A percentile compares a stretch with the other conserved stretches of the same genome.
phyloP scores from a whole-genome alignment of 305 asterid genomes.

The Rubia tinctorum region DNA sequence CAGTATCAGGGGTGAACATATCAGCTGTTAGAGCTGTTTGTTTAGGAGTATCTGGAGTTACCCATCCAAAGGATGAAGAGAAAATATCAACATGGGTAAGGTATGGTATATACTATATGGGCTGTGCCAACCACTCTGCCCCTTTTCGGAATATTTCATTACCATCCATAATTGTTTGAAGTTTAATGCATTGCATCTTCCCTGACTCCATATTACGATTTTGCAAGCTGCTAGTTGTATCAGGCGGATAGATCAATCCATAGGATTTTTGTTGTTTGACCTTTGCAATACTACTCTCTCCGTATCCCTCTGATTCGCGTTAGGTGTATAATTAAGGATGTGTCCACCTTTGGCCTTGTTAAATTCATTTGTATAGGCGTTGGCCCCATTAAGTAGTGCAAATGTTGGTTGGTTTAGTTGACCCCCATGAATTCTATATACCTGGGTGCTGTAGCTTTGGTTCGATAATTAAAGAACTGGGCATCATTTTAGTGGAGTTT shows the following conservation, averaged over 20 bases:
- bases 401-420: not conserved
- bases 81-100: slow-evolving; percentile 79
- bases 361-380: not conserved
- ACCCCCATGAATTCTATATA: not conserved
- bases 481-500: no score
- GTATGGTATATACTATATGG: slow-evolving; percentile 23
- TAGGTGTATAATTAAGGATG: not conserved
- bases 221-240: not conserved
- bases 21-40: slow-evolving; percentile 80
- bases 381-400: not conserved
- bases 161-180: not conserved
- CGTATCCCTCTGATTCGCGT: not conserved
- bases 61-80: slow-evolving; percentile 72
- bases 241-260: not conserved
- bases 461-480: not conserved
- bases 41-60: slow-evolving; percentile 92
- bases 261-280: not conserved
- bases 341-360: not conserved
- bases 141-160: not conserved
- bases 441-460: not conserved
- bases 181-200: not conserved
- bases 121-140: not conserved
- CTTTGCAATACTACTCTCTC: not conserved
- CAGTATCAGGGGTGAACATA: slow-evolving; percentile 53
- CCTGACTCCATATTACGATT: not conserved